These are phyloP conservation scores for Zygosaccharomyces rouxii DNA, from an alignment of 805 yeast species.

Conservation along the genomic window DNA sequence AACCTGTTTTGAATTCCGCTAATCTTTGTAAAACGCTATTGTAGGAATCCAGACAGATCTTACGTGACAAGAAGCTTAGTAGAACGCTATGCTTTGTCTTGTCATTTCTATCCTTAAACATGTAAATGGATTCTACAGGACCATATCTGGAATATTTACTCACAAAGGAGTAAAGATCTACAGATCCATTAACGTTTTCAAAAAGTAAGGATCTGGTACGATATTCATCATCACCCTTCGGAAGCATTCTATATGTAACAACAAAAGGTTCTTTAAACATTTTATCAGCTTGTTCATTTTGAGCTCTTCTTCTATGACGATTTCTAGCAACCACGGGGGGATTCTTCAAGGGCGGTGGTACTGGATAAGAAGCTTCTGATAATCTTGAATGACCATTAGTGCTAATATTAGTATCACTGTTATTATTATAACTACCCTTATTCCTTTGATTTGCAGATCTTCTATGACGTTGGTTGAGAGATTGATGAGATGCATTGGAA, in stretches of 20 bases:
- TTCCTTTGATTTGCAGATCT: constrained; percentile 5
- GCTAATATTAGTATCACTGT: neutral
- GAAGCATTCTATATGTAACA: constrained; percentile 26
- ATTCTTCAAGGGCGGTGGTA: constrained; percentile 12
- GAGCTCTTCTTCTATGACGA: constrained; percentile 2
- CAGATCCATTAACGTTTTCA: constrained; percentile 24
- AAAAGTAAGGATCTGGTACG: constrained; percentile 32
- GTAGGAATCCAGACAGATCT: constrained; percentile 37
- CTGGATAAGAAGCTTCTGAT: constrained; percentile 11
- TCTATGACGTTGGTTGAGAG: constrained; percentile 17
- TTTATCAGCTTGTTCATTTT: constrained; percentile 5
- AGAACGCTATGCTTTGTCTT: constrained; percentile 28
- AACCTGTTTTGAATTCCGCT: constrained; percentile 35
- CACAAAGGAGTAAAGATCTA: constrained; percentile 23
- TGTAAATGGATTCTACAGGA: constrained; percentile 56
- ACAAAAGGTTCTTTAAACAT: constrained; percentile 19
- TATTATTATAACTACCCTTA: neutral
- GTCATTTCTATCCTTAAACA: constrained; percentile 38
- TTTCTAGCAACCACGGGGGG: constrained; percentile 9
- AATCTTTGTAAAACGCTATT: constrained; percentile 36
- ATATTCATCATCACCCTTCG: constrained; percentile 33
- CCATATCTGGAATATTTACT: constrained; percentile 50
- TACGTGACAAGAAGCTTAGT: constrained; percentile 33
- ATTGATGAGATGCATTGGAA: neutral
- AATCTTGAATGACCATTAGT: constrained; percentile 1